These are phyloP conservation scores for Trichoderma harzianum DNA, from an alignment of 2,329 filamentous ascomycete species.

Conservation along the genomic window DNA sequence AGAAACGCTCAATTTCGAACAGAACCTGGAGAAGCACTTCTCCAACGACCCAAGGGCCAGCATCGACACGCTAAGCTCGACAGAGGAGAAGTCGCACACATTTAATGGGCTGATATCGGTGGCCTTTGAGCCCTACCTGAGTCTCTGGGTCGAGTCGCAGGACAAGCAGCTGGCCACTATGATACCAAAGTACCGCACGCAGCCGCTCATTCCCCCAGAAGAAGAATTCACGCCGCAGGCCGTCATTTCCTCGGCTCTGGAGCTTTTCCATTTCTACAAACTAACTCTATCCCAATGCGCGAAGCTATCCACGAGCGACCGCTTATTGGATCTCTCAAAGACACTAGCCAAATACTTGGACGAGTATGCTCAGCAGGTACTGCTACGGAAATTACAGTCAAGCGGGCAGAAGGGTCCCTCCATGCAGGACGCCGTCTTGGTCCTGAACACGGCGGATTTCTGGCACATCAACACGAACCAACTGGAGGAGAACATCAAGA, in stretches of 20 bases:
- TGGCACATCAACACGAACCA: constrained; percentile 93
- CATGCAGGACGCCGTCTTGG: constrained; percentile 75
- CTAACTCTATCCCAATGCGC: constrained; percentile 90
- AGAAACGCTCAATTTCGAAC: constrained; percentile 95
- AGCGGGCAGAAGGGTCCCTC: constrained; percentile 52
- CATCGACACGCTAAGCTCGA: constrained; percentile 82
- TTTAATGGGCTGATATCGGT: constrained; percentile 93
- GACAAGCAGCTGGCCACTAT: constrained; percentile 81
- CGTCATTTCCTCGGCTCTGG: constrained; percentile 90
- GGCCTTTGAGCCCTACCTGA: constrained; percentile 95
- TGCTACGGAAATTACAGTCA: constrained; percentile 65
- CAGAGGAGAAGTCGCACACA: constrained; percentile 69
- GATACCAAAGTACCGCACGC: constrained; percentile 82
- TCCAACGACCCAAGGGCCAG: constrained; percentile 70
- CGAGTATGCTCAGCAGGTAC: constrained; percentile 89
- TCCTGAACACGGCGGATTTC: constrained; percentile 95
- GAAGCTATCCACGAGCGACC: constrained; percentile 87
- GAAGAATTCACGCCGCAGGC: constrained; percentile 90
- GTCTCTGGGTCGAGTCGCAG: constrained; percentile 94
- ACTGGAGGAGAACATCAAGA: constrained; percentile 90
- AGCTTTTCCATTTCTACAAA: constrained; percentile 96
- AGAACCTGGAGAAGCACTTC: constrained; percentile 82
- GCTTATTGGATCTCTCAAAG: constrained; percentile 77
- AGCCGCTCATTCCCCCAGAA: constrained; percentile 74
- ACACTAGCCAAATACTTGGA: constrained; percentile 92